Base-by-base conservation (phyloP, 2,329 filamentous ascomycete genomes). In the Talaromyces sp. region DNA sequence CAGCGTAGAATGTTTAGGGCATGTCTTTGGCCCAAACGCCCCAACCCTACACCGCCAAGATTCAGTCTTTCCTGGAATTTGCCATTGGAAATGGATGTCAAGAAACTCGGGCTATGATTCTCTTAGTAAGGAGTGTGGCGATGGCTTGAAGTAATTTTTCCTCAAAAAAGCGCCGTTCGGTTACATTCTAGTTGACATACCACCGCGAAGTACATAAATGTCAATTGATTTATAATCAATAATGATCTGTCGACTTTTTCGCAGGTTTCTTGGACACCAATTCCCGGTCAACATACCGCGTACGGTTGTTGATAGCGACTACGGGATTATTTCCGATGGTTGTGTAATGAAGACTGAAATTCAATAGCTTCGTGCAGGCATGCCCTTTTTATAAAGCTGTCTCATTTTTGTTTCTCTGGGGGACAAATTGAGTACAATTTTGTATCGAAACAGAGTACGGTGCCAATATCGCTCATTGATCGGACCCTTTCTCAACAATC, bases 21-120 rank as follows among this genome's bases (percentile, higher is more conserved):
- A 68, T 82, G 80, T 19, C 79, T 76, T 61, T 78, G 76, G 60
- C 75, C 80, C 77, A 82, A 82, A 58, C 79, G 79, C 58, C 80
- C 80, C 35, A 82, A 76, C 54, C 80, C 80, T 46, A 77, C 77
- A 54, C 79, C 78, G 54, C 75, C 80, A 62, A 82, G 68, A 61
- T 79, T 75, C 60, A 81, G 70, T 65, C 69, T 77, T 46, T 21
- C n/a, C n/a, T 10, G 41, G 41, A n/a, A 9, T 46, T 46, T 8
- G 19, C 41, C 41, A 46, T 46, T 43, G 41, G 3, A 21, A 46
- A 21, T 46, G 11, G n/a, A 21, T 17, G 1, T 19, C 3, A 46
- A 3, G 19, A 46, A 21, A 21, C n/a, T 46, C 4, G 41, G 14
- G 9, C 17, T 21, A 21, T 19, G 5, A 4, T 1, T 21, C n/a